These are phyloP conservation scores for Boletus sp. DNA, from an alignment of 1,284 basidiomycete species.

Conservation along the genomic window DNA sequence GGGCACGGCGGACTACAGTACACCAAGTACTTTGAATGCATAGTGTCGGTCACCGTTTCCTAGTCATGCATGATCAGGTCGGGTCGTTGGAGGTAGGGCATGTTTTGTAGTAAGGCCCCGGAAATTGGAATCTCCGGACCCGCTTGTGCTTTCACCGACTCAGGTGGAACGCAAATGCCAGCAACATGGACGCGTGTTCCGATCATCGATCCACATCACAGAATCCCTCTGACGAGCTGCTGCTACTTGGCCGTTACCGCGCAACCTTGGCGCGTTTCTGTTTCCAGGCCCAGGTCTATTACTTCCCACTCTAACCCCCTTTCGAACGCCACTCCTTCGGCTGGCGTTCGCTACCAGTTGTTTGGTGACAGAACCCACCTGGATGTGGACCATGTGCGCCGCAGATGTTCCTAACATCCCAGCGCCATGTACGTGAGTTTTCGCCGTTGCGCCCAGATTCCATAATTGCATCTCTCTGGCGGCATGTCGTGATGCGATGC, in stretches of 20 bases:
- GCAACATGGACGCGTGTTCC: background rate
- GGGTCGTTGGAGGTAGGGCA: background rate
- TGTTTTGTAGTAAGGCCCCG: no score
- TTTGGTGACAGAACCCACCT: background rate
- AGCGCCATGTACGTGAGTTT: background rate
- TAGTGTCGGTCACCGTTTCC: background rate
- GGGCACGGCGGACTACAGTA: no score
- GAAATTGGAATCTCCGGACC: background rate
- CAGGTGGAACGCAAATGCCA: background rate
- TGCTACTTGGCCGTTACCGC: background rate
- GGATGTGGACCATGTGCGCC: background rate
- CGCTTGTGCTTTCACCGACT: background rate
- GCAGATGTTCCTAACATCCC: background rate
- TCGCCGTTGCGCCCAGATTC: no score
- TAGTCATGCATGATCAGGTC: no score
- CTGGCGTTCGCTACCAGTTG: conserved; percentile 8
- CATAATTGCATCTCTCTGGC: background rate
- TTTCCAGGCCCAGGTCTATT: background rate
- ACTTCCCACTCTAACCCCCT: conserved; percentile 12
- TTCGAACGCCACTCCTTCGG: conserved; percentile 1
- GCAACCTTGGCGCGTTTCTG: background rate
- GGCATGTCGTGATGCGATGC: background rate
- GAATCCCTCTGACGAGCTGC: background rate
- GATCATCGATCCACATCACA: background rate
- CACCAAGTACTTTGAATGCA: background rate